Evolutionary conservation across 306 rosid species (phyloP), one percentile per base, ranked within the genome.

Genomic region (Lathyrus tuberosus): DNA sequence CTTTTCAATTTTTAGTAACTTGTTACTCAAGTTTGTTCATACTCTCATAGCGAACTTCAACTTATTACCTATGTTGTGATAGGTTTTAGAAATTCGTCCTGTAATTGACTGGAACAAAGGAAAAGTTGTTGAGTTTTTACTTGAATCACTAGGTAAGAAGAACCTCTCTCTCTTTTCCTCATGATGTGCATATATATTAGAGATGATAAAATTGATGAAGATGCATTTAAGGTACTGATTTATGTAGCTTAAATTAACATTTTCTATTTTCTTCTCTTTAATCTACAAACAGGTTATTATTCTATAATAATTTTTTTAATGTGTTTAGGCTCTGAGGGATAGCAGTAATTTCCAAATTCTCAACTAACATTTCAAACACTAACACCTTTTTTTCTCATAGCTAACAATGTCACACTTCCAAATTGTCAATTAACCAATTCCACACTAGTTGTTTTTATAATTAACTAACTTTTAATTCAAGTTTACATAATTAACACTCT

Each of bases 41-140:
- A 13, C 67, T 13, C n/a, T 28, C 51, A 28, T 40, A n/a, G 31
- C 31, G 33, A 42, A 18, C 3, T 71, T 62, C 24, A 14, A 31
- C 26, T 63, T 30, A 52, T 7, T 46, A 2, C 53, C 31, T 67
- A 49, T 11, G 8, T 46, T 28, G 30, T 64, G 15, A 33, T 59
- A 93, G 98, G 98, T 93, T 85, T 93, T 93, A 93, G 98, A 93
- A 69, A 70, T 93, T 33, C 98, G 98, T 80, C 98, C 98, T 24
- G 88, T 75, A 70, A 87, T 93, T 66, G 91, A 90, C 59, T 93
- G 98, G 98, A 83, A 93, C 84, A 93, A 93, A 82, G 98, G 98
- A 83, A 93, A 90, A 80, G 97, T 97, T 13, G 98, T 93, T 60
- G 97, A 90, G 46, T 93, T 93, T 81, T 73, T 93, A 84, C 92